phyloP scores from a whole-genome alignment of 768 basidiomycete genomes.

The Kwoniella newhampshirensis region DNA sequence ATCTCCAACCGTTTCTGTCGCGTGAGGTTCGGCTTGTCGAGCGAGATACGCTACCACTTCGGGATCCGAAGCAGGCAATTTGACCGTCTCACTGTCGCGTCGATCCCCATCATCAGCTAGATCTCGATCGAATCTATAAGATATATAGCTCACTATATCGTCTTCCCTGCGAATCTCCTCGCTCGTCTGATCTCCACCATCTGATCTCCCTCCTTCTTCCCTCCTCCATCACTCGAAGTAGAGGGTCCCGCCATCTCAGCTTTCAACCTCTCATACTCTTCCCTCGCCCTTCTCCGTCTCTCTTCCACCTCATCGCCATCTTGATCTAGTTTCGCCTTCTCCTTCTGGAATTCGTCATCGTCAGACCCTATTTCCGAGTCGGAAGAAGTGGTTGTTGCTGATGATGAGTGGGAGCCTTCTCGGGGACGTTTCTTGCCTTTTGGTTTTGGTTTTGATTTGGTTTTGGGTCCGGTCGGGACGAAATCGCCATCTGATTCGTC shows the following conservation, averaged over 20 bases:
- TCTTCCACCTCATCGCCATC: conserved; percentile 23
- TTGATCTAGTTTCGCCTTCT: conserved; percentile 15
- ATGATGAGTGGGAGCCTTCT: conserved; percentile 11
- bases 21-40: background rate
- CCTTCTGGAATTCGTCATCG: conserved; percentile 11
- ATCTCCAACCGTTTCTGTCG: no score
- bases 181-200: conserved; percentile 41
- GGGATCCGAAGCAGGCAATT: conserved; percentile 33
- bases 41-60: conserved; percentile 35
- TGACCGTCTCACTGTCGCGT: conserved; percentile 40
- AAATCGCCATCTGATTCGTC: conserved; percentile 39
- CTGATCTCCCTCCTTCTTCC: conserved; percentile 13
- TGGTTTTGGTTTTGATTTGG: conserved; percentile 21
- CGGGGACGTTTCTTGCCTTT: conserved; percentile 4
- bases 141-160: conserved; percentile 42
- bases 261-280: conserved; percentile 33
- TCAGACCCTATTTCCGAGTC: background rate
- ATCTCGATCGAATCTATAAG: no score
- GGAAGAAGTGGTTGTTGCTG: conserved; percentile 8
- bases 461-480: conserved; percentile 22
- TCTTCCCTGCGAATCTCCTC: conserved; percentile 47
- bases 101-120: conserved; percentile 2
- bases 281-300: conserved; percentile 24
- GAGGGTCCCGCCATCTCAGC: conserved; percentile 4
- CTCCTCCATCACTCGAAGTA: background rate